Evolutionary conservation across 1,284 basidiomycete species (phyloP).

Genomic region (Moesziomyces globuligerus): DNA sequence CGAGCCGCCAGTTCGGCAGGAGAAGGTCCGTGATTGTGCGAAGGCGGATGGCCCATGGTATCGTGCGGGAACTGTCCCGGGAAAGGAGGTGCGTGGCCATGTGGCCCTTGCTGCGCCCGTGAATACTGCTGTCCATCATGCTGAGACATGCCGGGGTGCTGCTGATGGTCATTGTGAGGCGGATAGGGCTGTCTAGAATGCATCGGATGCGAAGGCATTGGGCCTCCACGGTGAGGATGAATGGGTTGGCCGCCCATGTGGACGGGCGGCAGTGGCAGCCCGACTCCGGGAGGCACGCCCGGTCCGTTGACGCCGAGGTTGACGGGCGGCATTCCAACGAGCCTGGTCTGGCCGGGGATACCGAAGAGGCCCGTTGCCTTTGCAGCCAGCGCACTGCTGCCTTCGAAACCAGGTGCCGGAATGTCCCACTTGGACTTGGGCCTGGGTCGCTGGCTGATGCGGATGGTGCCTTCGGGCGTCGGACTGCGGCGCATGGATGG

Average conservation of each 20-base stretch:
- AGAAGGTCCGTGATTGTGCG: slow-evolving; percentile 15
- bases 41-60: slow-evolving; percentile 8
- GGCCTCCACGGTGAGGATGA: slow-evolving; percentile 30
- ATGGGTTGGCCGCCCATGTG: slow-evolving; percentile 68
- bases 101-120: slow-evolving; percentile 9
- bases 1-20: slow-evolving; percentile 25
- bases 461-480: slow-evolving; percentile 84
- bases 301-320: slow-evolving; percentile 43
- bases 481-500: slow-evolving; percentile 84
- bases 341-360: slow-evolving; percentile 87
- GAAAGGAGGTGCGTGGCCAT: slow-evolving; percentile 16
- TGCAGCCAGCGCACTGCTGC: slow-evolving; percentile 91
- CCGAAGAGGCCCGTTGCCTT: slow-evolving; percentile 98
- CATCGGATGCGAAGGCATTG: slow-evolving; percentile 16
- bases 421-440: slow-evolving; percentile 95
- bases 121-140: slow-evolving; percentile 14
- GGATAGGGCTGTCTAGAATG: slow-evolving; percentile 22
- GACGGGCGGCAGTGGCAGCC: slow-evolving; percentile 75
- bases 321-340: slow-evolving; percentile 70
- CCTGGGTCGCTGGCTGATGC: slow-evolving; percentile 84
- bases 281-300: slow-evolving; percentile 42
- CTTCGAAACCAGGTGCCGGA: slow-evolving; percentile 92
- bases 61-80: slow-evolving; percentile 8
- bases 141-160: slow-evolving; percentile 4
- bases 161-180: slow-evolving; percentile 12